Conservation (phyloP, 164 flowering plant species). For the Buxus sempervirens region DNA sequence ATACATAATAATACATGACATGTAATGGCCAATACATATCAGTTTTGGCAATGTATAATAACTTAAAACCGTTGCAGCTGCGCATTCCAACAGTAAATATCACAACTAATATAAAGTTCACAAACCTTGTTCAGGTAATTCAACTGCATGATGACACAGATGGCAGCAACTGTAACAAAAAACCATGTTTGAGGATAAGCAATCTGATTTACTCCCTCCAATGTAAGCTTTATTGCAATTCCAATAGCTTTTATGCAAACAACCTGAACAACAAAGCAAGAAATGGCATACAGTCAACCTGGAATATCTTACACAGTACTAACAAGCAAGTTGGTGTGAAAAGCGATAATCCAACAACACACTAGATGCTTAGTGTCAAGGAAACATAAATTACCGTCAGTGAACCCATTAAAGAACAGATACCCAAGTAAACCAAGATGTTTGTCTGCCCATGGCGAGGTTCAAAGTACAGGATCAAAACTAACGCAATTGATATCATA, state of each 20-base stretch:
- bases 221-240: conserved; percentile 72
- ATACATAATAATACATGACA: too few relatives aligned
- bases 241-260: conserved; percentile 88
- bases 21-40: too few relatives aligned
- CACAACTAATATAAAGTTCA: neutral
- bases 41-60: too few relatives aligned
- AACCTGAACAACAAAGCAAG: conserved; percentile 41
- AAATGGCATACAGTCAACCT: neutral
- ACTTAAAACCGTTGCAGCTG: too few relatives aligned
- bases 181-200: conserved; percentile 83
- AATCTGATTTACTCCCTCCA: conserved; percentile 72
- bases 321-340: neutral
- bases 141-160: conserved; percentile 67
- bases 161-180: conserved; percentile 57
- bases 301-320: neutral
- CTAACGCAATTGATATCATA: conserved; percentile 48
- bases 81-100: neutral
- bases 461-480: conserved; percentile 73
- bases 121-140: conserved; percentile 77
- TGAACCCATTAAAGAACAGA: conserved; percentile 89
- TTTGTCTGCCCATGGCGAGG: conserved; percentile 89
- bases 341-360: neutral
- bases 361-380: neutral
- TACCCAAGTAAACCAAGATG: conserved; percentile 78
- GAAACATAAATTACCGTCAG: conserved; percentile 53